Evolutionary conservation across 2,329 filamentous ascomycete genomes (phyloP).

Genomic region (Thielaviopsis ethacetica): DNA sequence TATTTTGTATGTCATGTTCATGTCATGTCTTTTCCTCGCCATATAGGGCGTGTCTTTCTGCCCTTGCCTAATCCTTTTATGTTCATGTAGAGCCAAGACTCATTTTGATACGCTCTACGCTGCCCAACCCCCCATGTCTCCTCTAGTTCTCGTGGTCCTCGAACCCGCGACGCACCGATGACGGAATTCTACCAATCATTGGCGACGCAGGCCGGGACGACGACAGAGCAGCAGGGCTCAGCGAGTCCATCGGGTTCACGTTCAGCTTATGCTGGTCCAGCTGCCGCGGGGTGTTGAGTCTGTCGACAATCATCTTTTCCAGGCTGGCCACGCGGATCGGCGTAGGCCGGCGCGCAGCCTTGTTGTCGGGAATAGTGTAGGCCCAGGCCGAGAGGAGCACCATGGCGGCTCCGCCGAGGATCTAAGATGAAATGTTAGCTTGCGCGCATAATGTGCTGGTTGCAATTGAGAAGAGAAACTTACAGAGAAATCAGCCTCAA

Average conservation of each 20-base stretch:
- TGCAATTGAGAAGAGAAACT: constrained; percentile 21
- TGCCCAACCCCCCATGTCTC: neutral
- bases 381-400: constrained; percentile 74
- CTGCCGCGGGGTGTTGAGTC: constrained; percentile 22
- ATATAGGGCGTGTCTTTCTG: too few relatives aligned
- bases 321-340: constrained; percentile 56
- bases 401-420: constrained; percentile 60
- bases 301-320: constrained; percentile 55
- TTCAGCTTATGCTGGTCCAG: constrained; percentile 8
- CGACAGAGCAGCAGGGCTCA: constrained; percentile 1
- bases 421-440: constrained; percentile 34
- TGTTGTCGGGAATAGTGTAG: constrained; percentile 52
- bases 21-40: too few relatives aligned
- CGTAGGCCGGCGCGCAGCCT: constrained; percentile 36
- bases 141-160: constrained; percentile 3
- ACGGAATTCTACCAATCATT: constrained; percentile 11
- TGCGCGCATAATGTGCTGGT: neutral
- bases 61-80: neutral
- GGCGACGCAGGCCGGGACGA: constrained; percentile 10
- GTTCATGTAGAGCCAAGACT: neutral
- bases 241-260: constrained; percentile 9
- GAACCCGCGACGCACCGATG: constrained; percentile 8
- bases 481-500: constrained; percentile 56
- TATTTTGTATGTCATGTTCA: neutral
- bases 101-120: neutral